Base-by-base conservation (phyloP, 228 moss, liverwort and hornwort genomes). In the Sphagnum fallax region DNA sequence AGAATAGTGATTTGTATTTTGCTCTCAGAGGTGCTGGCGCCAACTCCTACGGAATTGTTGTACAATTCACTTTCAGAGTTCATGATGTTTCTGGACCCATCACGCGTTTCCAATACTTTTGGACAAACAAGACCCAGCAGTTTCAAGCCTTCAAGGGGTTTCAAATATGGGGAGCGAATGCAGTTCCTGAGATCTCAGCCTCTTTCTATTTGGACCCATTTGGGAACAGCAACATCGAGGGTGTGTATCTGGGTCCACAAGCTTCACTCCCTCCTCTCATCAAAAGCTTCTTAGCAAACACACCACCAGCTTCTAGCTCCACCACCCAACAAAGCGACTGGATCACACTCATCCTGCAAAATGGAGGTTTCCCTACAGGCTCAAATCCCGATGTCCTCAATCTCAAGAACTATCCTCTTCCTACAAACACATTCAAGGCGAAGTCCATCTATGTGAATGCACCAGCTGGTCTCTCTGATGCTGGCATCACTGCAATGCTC, bases 31-130 rank as follows among this genome's bases (percentile, higher is more conserved):
- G 93, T 0, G 93, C 93, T 0, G 93, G 93, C 0, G 84, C 88
- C 4, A 85, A 87, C 0, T 88, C 88, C 0, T 93, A 68, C 55
- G 93, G 94, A 0, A 89, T 91, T 51, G 94, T 91, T 32, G 88
- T 84, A 4, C 82, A 86, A 55, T 91, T 94, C 79, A 91, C 76
- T 5, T 94, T 94, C 81, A 76, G 78, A 12, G 73, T 82, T 61
- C 70, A 72, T 16, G 86, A 91, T 52, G 94, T 94, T 0, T 89
- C 94, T 0, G 11, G 51, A 10, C 81, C 82, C 0, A 79, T 89
- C 0, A 91, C 94, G 5, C 89, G 84, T 53, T 94, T 94, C 69
- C 77, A 77, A 48, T 91, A 94, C 77, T 49, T 63, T 0, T 94
- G 80, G 82, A 49, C 64, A 11, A 65, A 50, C 52, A 80, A 65